These are phyloP conservation scores for Boletus mariae DNA, from an alignment of 1,284 basidiomycete species.

Conservation along the genomic window DNA sequence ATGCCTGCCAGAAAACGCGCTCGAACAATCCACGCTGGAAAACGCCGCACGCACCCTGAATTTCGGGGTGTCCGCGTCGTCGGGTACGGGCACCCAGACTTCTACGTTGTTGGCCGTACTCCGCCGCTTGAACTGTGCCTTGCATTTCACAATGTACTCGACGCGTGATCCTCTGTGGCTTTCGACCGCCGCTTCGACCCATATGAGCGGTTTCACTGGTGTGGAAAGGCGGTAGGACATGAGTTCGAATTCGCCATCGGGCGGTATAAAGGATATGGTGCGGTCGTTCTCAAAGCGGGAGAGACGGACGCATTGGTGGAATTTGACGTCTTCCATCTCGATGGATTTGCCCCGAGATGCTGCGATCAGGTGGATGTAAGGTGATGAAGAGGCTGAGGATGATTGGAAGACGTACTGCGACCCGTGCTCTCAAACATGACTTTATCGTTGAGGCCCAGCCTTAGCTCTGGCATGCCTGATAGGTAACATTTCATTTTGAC, in stretches of 20 bases:
- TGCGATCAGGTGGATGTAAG: conserved; percentile 30
- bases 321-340: conserved; percentile 99
- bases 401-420: conserved; percentile 59
- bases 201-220: conserved; percentile 95
- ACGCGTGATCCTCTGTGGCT: conserved; percentile 91
- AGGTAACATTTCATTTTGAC: conserved; percentile 99
- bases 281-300: conserved; percentile 98
- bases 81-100: conserved; percentile 98
- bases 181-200: conserved; percentile 97
- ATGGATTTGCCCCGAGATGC: conserved; percentile 96
- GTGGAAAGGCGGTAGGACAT: conserved; percentile 97
- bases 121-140: conserved; percentile 3
- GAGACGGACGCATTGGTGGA: conserved; percentile 99
- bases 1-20: conserved; percentile 53
- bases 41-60: conserved; percentile 66
- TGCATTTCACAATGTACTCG: conserved; percentile 87
- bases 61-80: conserved; percentile 97
- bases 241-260: conserved; percentile 97
- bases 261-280: conserved; percentile 98
- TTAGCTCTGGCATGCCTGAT: conserved; percentile 96
- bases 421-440: conserved; percentile 99
- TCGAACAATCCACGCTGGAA: neutral
- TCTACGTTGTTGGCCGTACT: conserved; percentile 2
- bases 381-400: neutral
- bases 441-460: conserved; percentile 97